Base-by-base conservation (phyloP, 2,329 filamentous ascomycete genomes). In the Aspergillus phoenicis region DNA sequence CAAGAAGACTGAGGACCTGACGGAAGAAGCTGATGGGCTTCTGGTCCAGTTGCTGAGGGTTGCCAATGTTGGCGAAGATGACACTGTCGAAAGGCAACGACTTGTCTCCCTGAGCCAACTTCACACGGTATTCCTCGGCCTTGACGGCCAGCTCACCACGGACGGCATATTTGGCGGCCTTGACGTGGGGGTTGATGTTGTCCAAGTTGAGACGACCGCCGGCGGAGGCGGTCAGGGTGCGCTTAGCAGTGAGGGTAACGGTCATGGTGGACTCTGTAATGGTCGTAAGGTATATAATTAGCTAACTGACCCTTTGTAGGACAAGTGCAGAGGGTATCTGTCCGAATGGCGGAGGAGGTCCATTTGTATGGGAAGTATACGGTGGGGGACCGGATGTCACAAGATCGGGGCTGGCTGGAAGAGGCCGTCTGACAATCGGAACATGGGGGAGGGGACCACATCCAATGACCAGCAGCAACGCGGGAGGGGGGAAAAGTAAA, bases 1-100 rank as follows among this genome's bases (percentile, higher is more conserved):
- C 95, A 61, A 98, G 80, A 64, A 99, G 78, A 80, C 92, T 96
- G 72, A 95, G 85, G 28, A 99, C 95, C 81, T 99, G 94, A 70
- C 95, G 89, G 87, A 99, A 97, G 84, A 97, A 99, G 69, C 95
- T 99, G 72, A 99, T 94, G 72, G 95, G 95, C 84, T 98, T 96
- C 85, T 99, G 95, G 81, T 97, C 95, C 65, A 99, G 87, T 81
- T 99, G 95, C 80, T 99, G 95, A 4, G 95, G 95, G 83, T 99
- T 99, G 74, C 95, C 95, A 73, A 99, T 99, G 82, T 99, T 99
- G 80, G 95, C 95, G 65, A 91, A 93, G 81, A 99, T 94, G 78
- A 99, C 89, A 62, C 92, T 85, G 71, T 91, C 84, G 78, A 99
- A 99, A 52, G 95, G 94, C 54, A 98, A 84, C n/a, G 70, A 69